Evolutionary conservation across 306 rosid species (phyloP).

Genomic region (Calophaca sinica): DNA sequence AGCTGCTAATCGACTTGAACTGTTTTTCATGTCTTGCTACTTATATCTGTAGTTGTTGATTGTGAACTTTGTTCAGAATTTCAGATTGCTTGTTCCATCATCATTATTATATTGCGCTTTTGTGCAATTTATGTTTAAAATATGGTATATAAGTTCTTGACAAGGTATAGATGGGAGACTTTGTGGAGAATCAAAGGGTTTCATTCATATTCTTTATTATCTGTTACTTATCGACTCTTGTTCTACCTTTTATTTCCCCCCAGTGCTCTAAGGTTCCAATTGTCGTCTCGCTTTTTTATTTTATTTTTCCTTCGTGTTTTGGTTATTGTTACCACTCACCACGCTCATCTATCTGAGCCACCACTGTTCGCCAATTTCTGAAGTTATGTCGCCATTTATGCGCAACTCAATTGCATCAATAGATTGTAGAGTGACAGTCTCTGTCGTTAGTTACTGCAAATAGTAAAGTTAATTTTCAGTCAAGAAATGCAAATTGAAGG

Average conservation of each 20-base stretch:
- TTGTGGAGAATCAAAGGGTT: conserved; percentile 28
- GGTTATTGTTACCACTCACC: background rate
- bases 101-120: conserved; percentile 34
- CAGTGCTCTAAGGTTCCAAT: background rate
- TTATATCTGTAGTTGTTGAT: conserved; percentile 51
- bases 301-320: background rate
- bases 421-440: background rate
- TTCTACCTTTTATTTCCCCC: background rate
- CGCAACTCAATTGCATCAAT: background rate
- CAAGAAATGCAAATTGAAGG: too few species aligned
- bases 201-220: conserved; percentile 25
- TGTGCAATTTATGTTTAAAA: conserved; percentile 45
- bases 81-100: conserved; percentile 47
- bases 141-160: conserved; percentile 49
- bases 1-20: conserved; percentile 41
- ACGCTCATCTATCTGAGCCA: background rate
- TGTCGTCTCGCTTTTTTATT: background rate
- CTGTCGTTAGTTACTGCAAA: too few species aligned
- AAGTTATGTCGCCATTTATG: background rate
- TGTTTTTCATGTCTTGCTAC: conserved; percentile 36
- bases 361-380: background rate
- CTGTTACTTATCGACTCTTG: conserved; percentile 1
- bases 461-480: too few species aligned
- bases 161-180: conserved; percentile 46
- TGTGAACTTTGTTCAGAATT: conserved; percentile 46